Base-by-base conservation (phyloP, 2,329 filamentous ascomycete species). In the Aspergillus pseudotamarii region DNA sequence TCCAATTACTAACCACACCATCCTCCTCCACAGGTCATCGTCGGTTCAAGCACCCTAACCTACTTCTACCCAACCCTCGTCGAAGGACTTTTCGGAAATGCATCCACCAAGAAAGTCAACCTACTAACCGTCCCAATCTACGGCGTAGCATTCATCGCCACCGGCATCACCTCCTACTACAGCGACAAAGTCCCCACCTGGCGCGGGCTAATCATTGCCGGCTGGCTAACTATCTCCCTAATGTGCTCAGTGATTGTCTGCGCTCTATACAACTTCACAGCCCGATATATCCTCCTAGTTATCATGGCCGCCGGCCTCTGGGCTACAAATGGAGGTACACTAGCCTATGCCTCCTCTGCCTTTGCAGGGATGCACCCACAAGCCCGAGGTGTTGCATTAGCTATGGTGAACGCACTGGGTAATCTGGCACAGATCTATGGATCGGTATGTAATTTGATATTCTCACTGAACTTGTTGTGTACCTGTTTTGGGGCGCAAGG, bases 391-490 rank as follows among this genome's bases (percentile, higher is more conserved):
- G 80, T 87, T n/a, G 78, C 78, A 3, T 71, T 87, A 23, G 84
- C 84, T 1, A 71, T 86, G 11, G 81, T 86, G 46, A 86, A 86
- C 65, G 82, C 83, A 0, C 75, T 86, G 69, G 84, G 83, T 3
- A 86, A 86, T 64, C 69, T 86, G 14, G 82, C 84, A 0, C 82
- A 85, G 64, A 86, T 87, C 21, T 87, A 86, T 63, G 84, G 85
- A 21, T 71, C 70, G 12, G 48, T 51, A n/a, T 1, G 28, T 34
- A 30, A 12, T 36, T 26, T 26, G 26, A 26, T 26, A 4, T 5
- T 4, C 14, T 16, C 34, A 16, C 34, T 16, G 12, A 16, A 6
- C 12, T 36, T 4, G 11, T 16, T 16, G 5, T 6, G 1, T 11
- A n/a, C 12, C 23, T 14, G 9, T 11, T 34, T 50, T 2, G 12